phyloP scores from a whole-genome alignment of 2,329 filamentous ascomycete species.

The Lithohypha guttulata region DNA sequence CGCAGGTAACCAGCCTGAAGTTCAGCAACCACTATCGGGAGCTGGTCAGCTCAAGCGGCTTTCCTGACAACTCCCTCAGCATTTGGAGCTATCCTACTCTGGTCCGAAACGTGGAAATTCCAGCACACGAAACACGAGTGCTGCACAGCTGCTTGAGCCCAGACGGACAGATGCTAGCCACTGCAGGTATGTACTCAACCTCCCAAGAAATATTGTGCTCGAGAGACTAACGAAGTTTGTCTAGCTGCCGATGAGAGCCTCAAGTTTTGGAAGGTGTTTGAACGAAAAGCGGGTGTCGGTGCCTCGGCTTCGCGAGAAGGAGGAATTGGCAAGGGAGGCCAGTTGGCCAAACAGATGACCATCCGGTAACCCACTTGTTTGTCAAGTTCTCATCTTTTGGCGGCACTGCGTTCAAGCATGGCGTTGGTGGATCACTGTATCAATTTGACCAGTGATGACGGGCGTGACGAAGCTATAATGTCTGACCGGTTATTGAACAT shows the following conservation, averaged over 20 bases:
- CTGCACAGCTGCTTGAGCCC: conserved; percentile 95
- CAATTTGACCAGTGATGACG: too few species aligned
- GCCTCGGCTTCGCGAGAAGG: conserved; percentile 53
- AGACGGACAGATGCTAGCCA: conserved; percentile 95
- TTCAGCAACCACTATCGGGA: conserved; percentile 98
- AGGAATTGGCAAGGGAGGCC: conserved; percentile 64
- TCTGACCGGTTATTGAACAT: too few species aligned
- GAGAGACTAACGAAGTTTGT: conserved; percentile 24
- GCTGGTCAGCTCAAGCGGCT: conserved; percentile 93
- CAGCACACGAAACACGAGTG: conserved; percentile 91
- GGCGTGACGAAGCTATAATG: too few species aligned
- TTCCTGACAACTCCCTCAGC: conserved; percentile 97
- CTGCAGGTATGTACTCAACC: conserved; percentile 52
- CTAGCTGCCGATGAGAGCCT: conserved; percentile 84
- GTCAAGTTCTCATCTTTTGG: neutral
- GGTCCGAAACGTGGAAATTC: conserved; percentile 95
- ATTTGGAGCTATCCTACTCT: conserved; percentile 98
- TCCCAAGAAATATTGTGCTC: neutral
- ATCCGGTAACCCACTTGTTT: conserved; percentile 51
- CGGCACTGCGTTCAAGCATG: conserved; percentile 5
- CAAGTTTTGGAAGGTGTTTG: conserved; percentile 99
- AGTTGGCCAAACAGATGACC: conserved; percentile 91
- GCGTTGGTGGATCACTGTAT: conserved; percentile 6
- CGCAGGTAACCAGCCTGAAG: conserved; percentile 88
- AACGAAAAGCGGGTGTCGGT: conserved; percentile 80